phyloP scores from a whole-genome alignment of 1,284 basidiomycete species.

The Leucoagaricus sp. region DNA sequence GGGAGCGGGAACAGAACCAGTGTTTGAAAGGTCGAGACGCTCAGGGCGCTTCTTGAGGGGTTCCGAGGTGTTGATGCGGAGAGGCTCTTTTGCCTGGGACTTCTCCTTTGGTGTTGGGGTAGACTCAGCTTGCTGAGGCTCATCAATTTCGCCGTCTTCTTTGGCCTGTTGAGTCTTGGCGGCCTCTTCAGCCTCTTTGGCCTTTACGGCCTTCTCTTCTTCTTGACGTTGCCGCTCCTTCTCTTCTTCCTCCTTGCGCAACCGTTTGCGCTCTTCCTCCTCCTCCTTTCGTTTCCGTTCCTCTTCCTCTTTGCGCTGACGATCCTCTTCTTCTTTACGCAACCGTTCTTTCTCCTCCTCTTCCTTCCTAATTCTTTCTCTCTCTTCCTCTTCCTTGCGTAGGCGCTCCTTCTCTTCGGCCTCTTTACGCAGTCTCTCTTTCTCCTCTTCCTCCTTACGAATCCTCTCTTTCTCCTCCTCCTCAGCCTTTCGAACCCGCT shows the following conservation, averaged over 20 bases:
- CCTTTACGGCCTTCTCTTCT: constrained; percentile 34
- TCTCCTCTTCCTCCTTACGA: constrained; percentile 46
- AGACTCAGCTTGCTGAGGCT: constrained; percentile 34
- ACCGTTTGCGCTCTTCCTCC: constrained; percentile 38
- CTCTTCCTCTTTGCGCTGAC: constrained; percentile 37
- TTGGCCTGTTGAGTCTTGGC: constrained; percentile 36
- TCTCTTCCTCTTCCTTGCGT: constrained; percentile 33
- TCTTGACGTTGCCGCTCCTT: constrained; percentile 25
- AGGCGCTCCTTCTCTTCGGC: constrained; percentile 38
- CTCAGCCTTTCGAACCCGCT: constrained; percentile 30
- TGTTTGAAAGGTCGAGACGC: constrained; percentile 66
- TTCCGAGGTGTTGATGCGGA: constrained; percentile 64
- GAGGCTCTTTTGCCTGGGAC: constrained; percentile 46
- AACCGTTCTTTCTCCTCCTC: constrained; percentile 35
- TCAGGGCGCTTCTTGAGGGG: constrained; percentile 60
- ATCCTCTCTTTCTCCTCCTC: constrained; percentile 39
- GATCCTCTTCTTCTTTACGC: constrained; percentile 37
- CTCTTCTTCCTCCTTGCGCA: constrained; percentile 29
- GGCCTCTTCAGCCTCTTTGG: constrained; percentile 35
- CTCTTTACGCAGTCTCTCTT: constrained; percentile 42
- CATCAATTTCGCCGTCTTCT: constrained; percentile 33
- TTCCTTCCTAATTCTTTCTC: constrained; percentile 36
- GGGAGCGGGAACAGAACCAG: constrained; percentile 45
- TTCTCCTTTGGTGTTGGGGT: constrained; percentile 39
- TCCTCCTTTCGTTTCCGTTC: constrained; percentile 39